Base-by-base conservation (phyloP, 306 rosid species). In the Cyamopsis tetragonoloba region DNA sequence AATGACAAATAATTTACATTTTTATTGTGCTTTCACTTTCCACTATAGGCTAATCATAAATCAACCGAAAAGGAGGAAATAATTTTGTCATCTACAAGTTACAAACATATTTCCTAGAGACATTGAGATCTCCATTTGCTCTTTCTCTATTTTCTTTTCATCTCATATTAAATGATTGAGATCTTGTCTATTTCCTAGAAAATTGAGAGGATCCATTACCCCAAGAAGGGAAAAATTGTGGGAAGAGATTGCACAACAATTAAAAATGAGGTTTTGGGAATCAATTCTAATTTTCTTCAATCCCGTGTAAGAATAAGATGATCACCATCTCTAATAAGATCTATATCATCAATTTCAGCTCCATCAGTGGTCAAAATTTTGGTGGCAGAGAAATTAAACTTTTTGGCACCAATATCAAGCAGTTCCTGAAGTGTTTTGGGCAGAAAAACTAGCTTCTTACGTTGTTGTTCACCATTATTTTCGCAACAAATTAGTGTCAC, bases 281-380 rank as follows among this genome's bases (percentile, higher is more conserved):
- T 17, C 31, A 43, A 30, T 44, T 76, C 13, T 19, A 38, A 42
- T 26, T 69, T 69, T 34, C 55, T 24, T 62, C 54, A 53, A 0
- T 44, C 47, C 2, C 47, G 23, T 26, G 61, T 82, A 65, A 89
- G 72, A 68, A 82, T 17, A 70, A 89, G 82, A 71, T 78, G 82
- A 47, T 89, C 92, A 34, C 88, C 89, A 67, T 86, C 90, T 83
- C 90, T 76, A 10, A 89, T 55, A 41, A 86, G 68, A 50, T 74
- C 49, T 58, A 86, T 79, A 22, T 89, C 84, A 4, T 86, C 96
- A 30, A 89, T 24, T 82, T 79, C 78, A 61, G 90, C 90, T 58
- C 90, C 87, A 38, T 82, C 84, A 66, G 1, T 15, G 5, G 82
- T 86, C 64, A 84, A 76, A 51, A 89, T 71, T 70, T 72, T 82